These are phyloP conservation scores for Gymnopilus junonius DNA, from an alignment of 768 basidiomycete species.

Conservation along the genomic window DNA sequence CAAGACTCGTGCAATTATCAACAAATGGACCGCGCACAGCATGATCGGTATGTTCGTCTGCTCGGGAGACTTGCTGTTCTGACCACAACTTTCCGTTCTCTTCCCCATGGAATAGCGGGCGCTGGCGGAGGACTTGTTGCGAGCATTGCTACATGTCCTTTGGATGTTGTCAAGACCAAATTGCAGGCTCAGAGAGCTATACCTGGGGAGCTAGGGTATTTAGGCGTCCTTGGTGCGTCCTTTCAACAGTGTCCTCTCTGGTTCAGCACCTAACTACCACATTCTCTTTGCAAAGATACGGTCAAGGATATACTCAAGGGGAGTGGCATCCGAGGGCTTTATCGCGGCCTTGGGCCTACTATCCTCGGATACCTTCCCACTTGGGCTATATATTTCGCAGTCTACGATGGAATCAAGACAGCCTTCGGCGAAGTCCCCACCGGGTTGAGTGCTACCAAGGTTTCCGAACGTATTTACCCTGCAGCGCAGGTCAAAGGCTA, in stretches of 20 bases:
- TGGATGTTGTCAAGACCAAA: slow-evolving; percentile 98
- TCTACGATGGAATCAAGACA: slow-evolving; percentile 95
- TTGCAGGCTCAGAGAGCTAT: slow-evolving; percentile 89
- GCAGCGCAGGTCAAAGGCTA: slow-evolving; percentile 87
- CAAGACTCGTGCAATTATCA: slow-evolving; percentile 27
- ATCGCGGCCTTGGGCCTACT: slow-evolving; percentile 97
- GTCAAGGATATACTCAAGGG: slow-evolving; percentile 49
- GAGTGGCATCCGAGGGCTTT: slow-evolving; percentile 88
- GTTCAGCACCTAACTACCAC: slow-evolving; percentile 1
- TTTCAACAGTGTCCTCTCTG: background rate
- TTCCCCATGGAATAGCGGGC: slow-evolving; percentile 61
- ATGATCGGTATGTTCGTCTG: slow-evolving; percentile 70
- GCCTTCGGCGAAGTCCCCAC: slow-evolving; percentile 72
- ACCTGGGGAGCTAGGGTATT: slow-evolving; percentile 72
- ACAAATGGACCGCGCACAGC: slow-evolving; percentile 75
- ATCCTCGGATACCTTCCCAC: slow-evolving; percentile 96
- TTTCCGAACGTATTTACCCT: slow-evolving; percentile 65
- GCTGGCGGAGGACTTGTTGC: slow-evolving; percentile 95
- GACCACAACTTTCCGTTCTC: background rate
- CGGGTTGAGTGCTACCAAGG: slow-evolving; percentile 26
- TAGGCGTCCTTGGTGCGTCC: slow-evolving; percentile 73
- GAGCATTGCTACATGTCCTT: slow-evolving; percentile 92
- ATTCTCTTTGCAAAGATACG: slow-evolving; percentile 34
- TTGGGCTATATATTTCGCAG: slow-evolving; percentile 98
- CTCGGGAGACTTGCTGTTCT: background rate